Evolutionary conservation across 805 yeast genomes (phyloP), one percentile per base, ranked within the genome.

Genomic region (Teunomyces aglyptinius): DNA sequence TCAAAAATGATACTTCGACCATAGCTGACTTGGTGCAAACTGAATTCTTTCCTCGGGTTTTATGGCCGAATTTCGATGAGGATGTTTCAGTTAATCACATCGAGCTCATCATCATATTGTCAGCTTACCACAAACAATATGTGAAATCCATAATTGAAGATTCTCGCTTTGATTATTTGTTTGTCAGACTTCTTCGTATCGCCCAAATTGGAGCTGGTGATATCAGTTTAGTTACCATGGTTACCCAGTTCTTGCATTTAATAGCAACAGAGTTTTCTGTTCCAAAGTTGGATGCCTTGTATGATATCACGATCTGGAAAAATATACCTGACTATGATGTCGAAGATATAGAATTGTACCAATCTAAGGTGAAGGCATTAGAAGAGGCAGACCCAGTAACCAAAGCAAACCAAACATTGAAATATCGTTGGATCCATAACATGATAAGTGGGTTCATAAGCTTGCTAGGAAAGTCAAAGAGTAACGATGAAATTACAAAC

Each of bases 51-150:
- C 41, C 51, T 15, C 50, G 57, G n/a, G 64, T 67, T 19, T 58
- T 73, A 11, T 78, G 80, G 81, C 63, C 61, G 10, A 51, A 59
- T 35, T 73, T 74, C 47, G 67, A 68, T 41, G 60, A 59, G 8
- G 77, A 75, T 47, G 61, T 67, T 6, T 60, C 76, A 2, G 57
- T 64, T 38, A 67, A 63, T 22, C 80, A 77, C 52, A 58, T 76
- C 4, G 68, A 69, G 31, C 54, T 68, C 40, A 57, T 75, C 7
- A 59, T 64, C 19, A 5, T 12, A n/a, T 13, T 41, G 13, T 36
- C 39, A 3, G 13, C 18, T 22, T 36, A 36, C 22, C 7, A 11
- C 11, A 29, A n/a, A 22, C 22, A 27, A 27, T 18, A 28, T n/a
- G 11, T 38, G 28, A 50, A 55, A 18, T 47, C 26, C 31, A 44